Evolutionary conservation across 768 basidiomycete species (phyloP).

Genomic region (Nevesoporus exiguus): DNA sequence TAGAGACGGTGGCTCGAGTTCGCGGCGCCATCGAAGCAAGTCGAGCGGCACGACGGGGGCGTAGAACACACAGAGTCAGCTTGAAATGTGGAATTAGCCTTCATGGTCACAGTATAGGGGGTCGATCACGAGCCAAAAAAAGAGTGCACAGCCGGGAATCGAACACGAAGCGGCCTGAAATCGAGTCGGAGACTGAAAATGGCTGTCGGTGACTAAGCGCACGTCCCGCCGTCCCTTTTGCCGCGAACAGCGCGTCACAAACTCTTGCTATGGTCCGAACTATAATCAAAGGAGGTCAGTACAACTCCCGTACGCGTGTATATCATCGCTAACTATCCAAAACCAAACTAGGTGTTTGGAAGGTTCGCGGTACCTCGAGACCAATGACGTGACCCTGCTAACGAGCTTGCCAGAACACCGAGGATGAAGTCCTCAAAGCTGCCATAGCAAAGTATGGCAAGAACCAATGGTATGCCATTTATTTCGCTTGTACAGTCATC

Average conservation of each 20-base stretch:
- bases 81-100: too few relatives aligned
- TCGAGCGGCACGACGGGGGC: background rate
- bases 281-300: constrained; percentile 85
- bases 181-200: constrained; percentile 21
- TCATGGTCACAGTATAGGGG: constrained; percentile 9
- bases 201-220: constrained; percentile 9
- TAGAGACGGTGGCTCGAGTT: background rate
- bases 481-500: background rate
- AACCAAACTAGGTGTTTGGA: constrained; percentile 65
- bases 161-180: background rate
- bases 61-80: too few relatives aligned
- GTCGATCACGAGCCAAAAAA: background rate
- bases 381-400: background rate
- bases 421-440: constrained; percentile 98
- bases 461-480: constrained; percentile 73
- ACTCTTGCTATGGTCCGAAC: constrained; percentile 70
- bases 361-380: constrained; percentile 42
- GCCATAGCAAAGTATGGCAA: constrained; percentile 98
- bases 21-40: background rate
- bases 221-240: background rate
- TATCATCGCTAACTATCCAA: constrained; percentile 1
- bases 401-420: constrained; percentile 65
- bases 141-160: background rate
- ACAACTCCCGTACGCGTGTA: background rate
- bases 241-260: background rate